phyloP scores from a whole-genome alignment of 225 moss, liverwort and hornwort species.

The Antitrichia curtipendula region DNA sequence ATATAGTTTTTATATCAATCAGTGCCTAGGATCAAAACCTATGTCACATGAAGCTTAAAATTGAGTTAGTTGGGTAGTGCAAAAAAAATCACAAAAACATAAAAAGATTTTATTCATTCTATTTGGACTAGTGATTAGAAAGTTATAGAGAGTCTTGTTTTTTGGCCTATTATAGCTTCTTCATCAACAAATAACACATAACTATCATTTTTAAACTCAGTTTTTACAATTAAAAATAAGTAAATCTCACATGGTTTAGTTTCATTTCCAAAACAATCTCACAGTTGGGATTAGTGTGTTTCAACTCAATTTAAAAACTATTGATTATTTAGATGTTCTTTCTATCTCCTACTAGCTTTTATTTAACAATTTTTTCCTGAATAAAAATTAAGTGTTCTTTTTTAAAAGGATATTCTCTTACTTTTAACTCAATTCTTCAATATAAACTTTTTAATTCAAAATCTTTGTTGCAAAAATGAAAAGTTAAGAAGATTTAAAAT shows the following conservation, averaged over 20 bases:
- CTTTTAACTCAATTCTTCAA: background rate
- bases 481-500: background rate
- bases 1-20: background rate
- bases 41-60: background rate
- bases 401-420: accelerated
- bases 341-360: background rate
- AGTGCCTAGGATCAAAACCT: background rate
- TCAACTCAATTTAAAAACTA: no score
- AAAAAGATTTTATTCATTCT: background rate
- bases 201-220: no score
- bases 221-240: no score
- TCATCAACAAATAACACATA: no score
- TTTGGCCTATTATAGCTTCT: no score
- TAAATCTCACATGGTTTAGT: no score
- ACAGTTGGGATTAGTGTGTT: no score
- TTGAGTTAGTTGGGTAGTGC: no score
- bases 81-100: background rate
- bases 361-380: background rate
- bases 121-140: background rate
- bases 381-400: background rate
- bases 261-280: no score
- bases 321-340: background rate
- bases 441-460: background rate
- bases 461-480: background rate
- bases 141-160: no score